These are phyloP conservation scores for Cyberlindnera mississippiensis DNA, from an alignment of 805 yeast genomes.

Conservation along the genomic window DNA sequence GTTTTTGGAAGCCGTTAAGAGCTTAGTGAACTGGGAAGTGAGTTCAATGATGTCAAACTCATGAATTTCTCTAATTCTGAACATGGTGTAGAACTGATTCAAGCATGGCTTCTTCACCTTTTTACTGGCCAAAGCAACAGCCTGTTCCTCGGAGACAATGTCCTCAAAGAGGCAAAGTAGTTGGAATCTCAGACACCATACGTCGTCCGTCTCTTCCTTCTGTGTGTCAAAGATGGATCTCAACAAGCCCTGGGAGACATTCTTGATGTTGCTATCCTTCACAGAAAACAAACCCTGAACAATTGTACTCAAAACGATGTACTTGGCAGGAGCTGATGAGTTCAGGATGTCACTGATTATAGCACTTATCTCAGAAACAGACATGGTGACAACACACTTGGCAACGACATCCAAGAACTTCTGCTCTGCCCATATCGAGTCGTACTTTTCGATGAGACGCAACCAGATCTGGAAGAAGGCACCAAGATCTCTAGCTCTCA, in stretches of 20 bases:
- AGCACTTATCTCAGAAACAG: conserved; percentile 41
- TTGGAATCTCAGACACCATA: conserved; percentile 46
- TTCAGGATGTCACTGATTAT: conserved; percentile 25
- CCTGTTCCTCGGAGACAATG: conserved; percentile 27
- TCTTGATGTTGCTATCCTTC: conserved; percentile 29
- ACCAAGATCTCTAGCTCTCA: conserved; percentile 54
- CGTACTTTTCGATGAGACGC: conserved; percentile 8
- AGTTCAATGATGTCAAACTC: conserved; percentile 26
- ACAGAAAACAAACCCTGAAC: conserved; percentile 39
- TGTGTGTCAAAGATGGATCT: conserved; percentile 23
- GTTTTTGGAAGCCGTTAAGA: conserved; percentile 15
- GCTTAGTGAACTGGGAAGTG: conserved; percentile 25
- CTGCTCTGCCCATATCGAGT: conserved; percentile 16
- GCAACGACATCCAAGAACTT: conserved; percentile 38
- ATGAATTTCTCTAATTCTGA: conserved; percentile 49
- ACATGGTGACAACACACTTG: conserved; percentile 38
- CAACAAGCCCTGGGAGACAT: conserved; percentile 24
- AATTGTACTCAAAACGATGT: conserved; percentile 30
- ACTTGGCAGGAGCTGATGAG: conserved; percentile 12
- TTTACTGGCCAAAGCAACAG: conserved; percentile 6
- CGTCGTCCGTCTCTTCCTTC: conserved; percentile 16
- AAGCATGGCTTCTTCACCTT: conserved; percentile 4
- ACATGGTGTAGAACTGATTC: conserved; percentile 33
- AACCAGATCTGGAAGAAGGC: conserved; percentile 47
- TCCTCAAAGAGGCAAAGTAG: conserved; percentile 46